A percentile compares a stretch with the other conserved stretches of the same genome.
These are phyloP conservation scores for Sphaceloma murrayae DNA, from an alignment of 2,329 filamentous ascomycete genomes.

Conservation along the genomic window DNA sequence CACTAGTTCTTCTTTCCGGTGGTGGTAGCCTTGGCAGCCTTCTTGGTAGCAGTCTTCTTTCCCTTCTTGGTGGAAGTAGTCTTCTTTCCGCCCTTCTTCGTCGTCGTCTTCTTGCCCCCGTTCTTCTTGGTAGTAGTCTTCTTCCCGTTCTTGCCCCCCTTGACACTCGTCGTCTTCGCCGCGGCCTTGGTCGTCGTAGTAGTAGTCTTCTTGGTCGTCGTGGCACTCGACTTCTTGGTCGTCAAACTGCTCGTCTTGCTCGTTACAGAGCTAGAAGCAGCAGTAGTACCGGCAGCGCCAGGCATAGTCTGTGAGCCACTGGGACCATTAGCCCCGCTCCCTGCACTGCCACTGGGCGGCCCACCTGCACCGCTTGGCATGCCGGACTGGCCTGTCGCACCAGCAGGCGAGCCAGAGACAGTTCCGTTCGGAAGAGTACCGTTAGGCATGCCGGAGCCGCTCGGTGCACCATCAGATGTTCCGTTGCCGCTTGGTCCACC, in stretches of 20 bases:
- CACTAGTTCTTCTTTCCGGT: conserved; percentile 3
- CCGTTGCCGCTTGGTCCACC: conserved; percentile 5
- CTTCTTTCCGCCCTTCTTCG: conserved; percentile 1
- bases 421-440: conserved; percentile 21
- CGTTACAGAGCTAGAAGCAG: not conserved
- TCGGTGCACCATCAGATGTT: not conserved
- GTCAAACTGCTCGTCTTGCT: not conserved
- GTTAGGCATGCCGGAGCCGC: conserved; percentile 7
- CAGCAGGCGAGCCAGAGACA: conserved; percentile 29
- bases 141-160: not conserved
- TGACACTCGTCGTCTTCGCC: conserved; percentile 1
- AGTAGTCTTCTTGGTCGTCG: conserved; percentile 1
- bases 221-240: not conserved
- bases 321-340: not conserved
- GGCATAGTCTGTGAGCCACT: not conserved
- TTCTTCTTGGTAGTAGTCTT: conserved; percentile 1
- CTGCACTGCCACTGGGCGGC: not conserved
- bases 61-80: not conserved
- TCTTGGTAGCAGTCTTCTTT: conserved; percentile 5
- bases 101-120: conserved; percentile 10
- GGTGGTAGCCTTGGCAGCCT: not conserved
- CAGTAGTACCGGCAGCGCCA: not conserved
- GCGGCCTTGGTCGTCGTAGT: not conserved
- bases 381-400: not conserved
- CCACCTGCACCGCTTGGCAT: conserved; percentile 4